phyloP scores from a whole-genome alignment of 331 rosid genomes.

The Quercus tomentella region DNA sequence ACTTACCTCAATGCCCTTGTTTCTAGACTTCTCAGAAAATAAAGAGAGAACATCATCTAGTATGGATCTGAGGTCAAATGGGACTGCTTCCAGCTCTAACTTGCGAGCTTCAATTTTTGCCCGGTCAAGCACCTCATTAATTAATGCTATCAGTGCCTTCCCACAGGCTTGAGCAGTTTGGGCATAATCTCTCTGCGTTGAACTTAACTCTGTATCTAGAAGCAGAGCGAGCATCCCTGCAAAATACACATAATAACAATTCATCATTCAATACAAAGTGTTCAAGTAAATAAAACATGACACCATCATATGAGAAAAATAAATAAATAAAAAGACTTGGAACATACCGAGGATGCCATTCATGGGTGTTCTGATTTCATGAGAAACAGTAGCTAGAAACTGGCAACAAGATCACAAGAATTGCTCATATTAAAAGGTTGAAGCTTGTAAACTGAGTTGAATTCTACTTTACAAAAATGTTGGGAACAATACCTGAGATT shows the following conservation, averaged over 20 bases:
- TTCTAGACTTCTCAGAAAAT: conserved; percentile 91
- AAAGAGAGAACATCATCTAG: conserved; percentile 95
- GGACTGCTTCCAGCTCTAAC: conserved; percentile 96
- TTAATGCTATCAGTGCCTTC: conserved; percentile 83
- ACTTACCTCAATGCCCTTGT: conserved; percentile 89
- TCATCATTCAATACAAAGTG: conserved; percentile 7
- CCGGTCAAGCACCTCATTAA: conserved; percentile 96
- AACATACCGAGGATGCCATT: conserved; percentile 88
- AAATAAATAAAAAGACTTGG: background rate
- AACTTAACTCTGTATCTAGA: conserved; percentile 79
- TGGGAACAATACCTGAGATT: conserved; percentile 72
- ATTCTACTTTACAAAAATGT: conserved; percentile 4
- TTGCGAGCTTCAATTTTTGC: conserved; percentile 98
- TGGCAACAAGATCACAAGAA: conserved; percentile 28
- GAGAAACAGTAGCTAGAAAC: conserved; percentile 99
- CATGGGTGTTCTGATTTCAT: conserved; percentile 99
- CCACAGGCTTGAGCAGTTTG: conserved; percentile 99
- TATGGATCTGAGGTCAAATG: conserved; percentile 83
- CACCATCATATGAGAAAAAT: conserved; percentile 2
- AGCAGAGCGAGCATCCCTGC: conserved; percentile 98
- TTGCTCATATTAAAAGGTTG: conserved; percentile 14
- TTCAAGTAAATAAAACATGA: background rate
- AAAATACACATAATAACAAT: conserved; percentile 16
- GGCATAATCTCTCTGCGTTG: conserved; percentile 93
- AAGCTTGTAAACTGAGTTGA: conserved; percentile 14